Conservation (phyloP, 805 yeast genomes). For the Saccharomycopsis vini region DNA sequence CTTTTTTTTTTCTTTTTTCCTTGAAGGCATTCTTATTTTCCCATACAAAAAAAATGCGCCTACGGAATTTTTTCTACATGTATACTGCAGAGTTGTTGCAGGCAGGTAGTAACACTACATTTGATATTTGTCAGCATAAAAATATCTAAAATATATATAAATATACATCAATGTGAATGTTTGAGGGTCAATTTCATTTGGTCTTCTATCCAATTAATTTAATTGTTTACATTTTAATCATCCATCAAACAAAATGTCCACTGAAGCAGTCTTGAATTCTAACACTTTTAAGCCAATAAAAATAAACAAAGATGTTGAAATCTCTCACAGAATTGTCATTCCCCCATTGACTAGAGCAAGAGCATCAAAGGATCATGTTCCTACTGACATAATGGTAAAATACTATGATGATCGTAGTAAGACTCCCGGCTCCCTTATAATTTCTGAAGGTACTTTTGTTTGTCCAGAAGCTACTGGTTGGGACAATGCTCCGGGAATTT, state of each 20-base stretch:
- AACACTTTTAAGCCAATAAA: neutral
- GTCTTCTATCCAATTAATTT: too few relatives aligned
- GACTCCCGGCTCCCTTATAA: constrained; percentile 49
- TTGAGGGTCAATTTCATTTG: too few relatives aligned
- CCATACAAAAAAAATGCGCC: too few relatives aligned
- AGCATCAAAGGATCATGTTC: constrained; percentile 29
- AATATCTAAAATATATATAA: too few relatives aligned
- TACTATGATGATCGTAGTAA: constrained; percentile 51
- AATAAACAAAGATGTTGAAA: neutral
- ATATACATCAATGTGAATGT: too few relatives aligned
- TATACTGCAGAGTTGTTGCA: too few relatives aligned
- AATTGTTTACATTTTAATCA: too few relatives aligned
- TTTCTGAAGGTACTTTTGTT: constrained; percentile 51
- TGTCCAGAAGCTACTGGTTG: constrained; percentile 34
- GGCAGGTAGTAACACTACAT: too few relatives aligned
- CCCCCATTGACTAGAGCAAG: constrained; percentile 47
- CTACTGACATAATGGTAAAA: constrained; percentile 37
- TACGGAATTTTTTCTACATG: too few relatives aligned
- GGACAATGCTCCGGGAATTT: constrained; percentile 41
- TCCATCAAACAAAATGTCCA: neutral
- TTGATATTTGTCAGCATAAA: too few relatives aligned
- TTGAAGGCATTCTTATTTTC: too few relatives aligned
- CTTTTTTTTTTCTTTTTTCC: too few relatives aligned
- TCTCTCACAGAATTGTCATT: constrained; percentile 35
- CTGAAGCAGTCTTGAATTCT: neutral